Evolutionary conservation across 441 rosid genomes (phyloP), one percentile per base, ranked within the genome.

Genomic region (Euphorbia schlechtendalii): DNA sequence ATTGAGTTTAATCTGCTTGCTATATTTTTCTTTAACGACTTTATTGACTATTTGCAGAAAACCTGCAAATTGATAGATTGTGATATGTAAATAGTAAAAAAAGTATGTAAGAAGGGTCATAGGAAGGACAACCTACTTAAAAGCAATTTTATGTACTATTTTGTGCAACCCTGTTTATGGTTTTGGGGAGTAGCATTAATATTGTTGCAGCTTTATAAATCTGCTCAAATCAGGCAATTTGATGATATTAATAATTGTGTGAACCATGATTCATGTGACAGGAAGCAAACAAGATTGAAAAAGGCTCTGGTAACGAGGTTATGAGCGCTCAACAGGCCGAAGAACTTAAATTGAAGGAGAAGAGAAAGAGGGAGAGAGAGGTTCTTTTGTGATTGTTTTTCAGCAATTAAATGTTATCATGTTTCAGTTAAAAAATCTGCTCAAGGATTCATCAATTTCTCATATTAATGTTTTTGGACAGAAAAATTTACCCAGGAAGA

Each of bases 401-500:
- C 43, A 38, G 43, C 43, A 38, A 2, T 38, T 38, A 27, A 45
- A 54, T 32, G 34, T 68, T 65, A 28, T 52, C 60, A 11, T 63
- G 64, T 65, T 66, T 22, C 27, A 45, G 8, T 1, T 55, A 72
- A 49, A 53, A 21, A 27, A 27, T 27, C 30, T 27, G 30, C 30
- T 27, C 30, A 27, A 27, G 30, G 30, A 27, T 27, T 1, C 30
- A 27, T 4, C 4, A 27, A 27, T 27, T 27, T 27, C 41, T 64
- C 52, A 43, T 72, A 22, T 55, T 69, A 28, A 63, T 73, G 22
- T 73, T 51, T 75, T 70, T 72, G 1, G 78, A 68, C 87, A 92
- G 98, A 92, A 88, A 86, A 84, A 85, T 74, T 78, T 95, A 74
- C 98, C 97, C 5, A 82, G 97, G 66, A 95, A 84, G 77, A 81